Percentiles rank a stretch among this genome's conserved stretches.
These are phyloP conservation scores for Brasenia schreberi DNA, from an alignment of 164 flowering plant genomes.

Conservation along the genomic window DNA sequence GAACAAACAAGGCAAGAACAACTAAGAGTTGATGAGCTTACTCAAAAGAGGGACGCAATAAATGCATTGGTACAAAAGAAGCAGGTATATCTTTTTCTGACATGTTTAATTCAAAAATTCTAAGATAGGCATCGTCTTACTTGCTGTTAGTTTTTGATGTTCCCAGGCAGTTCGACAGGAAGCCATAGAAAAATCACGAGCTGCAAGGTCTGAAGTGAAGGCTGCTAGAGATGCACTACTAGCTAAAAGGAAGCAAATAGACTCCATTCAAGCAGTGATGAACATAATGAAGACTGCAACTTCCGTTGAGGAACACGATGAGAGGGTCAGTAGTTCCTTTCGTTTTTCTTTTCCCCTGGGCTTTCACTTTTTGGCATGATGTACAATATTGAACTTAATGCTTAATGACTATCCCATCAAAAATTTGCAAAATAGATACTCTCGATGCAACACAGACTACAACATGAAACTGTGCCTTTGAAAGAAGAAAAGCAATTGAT, in stretches of 20 bases:
- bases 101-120: neutral
- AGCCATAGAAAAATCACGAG: conserved; percentile 19
- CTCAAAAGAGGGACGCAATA: conserved; percentile 49
- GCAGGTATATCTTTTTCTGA: conserved; percentile 25
- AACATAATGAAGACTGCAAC: conserved; percentile 48
- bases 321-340: conserved; percentile 21
- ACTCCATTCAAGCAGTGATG: conserved; percentile 40
- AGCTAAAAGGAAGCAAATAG: conserved; percentile 54
- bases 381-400: neutral
- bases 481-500: conserved; percentile 67
- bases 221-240: conserved; percentile 34
- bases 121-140: neutral
- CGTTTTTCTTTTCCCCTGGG: too few relatives aligned
- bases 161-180: conserved; percentile 15
- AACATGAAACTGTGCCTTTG: conserved; percentile 70
- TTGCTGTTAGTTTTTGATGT: conserved; percentile 2
- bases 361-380: neutral
- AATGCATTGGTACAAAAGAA: conserved; percentile 24
- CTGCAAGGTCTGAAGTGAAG: conserved; percentile 43
- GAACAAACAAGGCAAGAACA: conserved; percentile 43
- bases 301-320: conserved; percentile 55
- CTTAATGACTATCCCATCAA: neutral
- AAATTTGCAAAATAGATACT: conserved; percentile 31
- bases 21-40: conserved; percentile 45
- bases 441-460: conserved; percentile 48